Base-by-base conservation (phyloP, 306 rosid genomes). In the Comarum palustre region DNA sequence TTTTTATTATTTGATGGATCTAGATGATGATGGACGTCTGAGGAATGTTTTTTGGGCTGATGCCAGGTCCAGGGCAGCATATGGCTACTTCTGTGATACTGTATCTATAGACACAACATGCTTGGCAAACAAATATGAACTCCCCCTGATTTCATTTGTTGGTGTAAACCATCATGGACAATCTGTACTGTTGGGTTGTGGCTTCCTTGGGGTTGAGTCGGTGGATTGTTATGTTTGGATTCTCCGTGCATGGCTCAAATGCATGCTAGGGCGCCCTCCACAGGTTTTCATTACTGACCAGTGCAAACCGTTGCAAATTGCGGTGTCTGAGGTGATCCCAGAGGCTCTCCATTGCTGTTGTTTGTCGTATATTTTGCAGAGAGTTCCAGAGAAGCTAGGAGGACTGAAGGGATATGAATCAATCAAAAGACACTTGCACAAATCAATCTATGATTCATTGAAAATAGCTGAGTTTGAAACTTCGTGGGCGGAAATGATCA, bases 41-140 rank as follows among this genome's bases (percentile, higher is more conserved):
- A 88, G 84, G 75, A 90, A 90, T 78, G 83, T 86, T 71, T 90
- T 90, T 46, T 90, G 93, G 96, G 92, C 87, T 55, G 96, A 90
- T 78, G 81, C 96, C 32, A 81, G 89, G 84, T 83, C 93, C 65
- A 84, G 89, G 86, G 79, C 82, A 66, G 86, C 92, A 45, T 85
- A 68, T 75, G 68, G 77, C 59, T 88, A 86, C 81, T 90, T 88
- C 57, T 80, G 79, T 65, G 96, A 88, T 78, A 85, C 83, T 19
- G 81, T 90, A 50, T 77, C 81, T 20, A 71, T 90, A 42, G 91
- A 90, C 66, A 88, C 93, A n/a, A 82, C 92, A 2, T 88, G 92
- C 79, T 79, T 90, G 81, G 88, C 82, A 50, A 90, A 83, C 87
- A 88, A 87, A 81, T 88, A 76, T 79, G 93, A 88, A 82, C 79